phyloP scores from a whole-genome alignment of 78 protist species.

The Chrysochromulina tobinii region DNA sequence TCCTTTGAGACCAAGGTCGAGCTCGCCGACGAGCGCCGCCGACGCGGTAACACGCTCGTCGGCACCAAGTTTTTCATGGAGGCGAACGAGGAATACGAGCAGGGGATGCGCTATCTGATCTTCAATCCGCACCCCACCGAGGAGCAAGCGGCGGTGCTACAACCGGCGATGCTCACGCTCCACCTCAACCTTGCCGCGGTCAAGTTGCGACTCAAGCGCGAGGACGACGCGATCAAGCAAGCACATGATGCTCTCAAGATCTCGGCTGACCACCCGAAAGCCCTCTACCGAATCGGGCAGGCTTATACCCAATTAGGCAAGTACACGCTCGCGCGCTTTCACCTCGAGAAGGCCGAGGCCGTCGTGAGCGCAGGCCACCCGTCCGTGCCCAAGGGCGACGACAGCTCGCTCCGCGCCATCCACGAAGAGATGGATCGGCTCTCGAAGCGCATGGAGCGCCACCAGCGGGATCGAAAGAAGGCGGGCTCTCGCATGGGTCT shows the following conservation, averaged over 20 bases:
- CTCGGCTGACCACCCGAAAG: not conserved
- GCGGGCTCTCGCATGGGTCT: too few relatives aligned
- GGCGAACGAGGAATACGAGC: conserved; percentile 16
- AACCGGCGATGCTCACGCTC: not conserved
- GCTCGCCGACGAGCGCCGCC: not conserved
- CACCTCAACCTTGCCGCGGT: not conserved
- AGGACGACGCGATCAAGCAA: not conserved
- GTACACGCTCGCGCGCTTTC: not conserved
- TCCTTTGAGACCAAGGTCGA: not conserved
- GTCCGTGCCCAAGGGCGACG: too few relatives aligned
- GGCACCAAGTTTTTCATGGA: not conserved
- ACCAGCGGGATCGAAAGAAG: too few relatives aligned
- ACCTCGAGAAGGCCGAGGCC: too few relatives aligned
- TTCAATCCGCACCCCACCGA: not conserved
- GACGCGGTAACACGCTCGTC: not conserved
- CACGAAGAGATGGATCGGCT: too few relatives aligned
- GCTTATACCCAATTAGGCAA: not conserved
- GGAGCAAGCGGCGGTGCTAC: not conserved
- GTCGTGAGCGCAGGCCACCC: too few relatives aligned
- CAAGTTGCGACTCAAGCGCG: not conserved
- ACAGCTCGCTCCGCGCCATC: too few relatives aligned
- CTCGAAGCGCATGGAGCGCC: too few relatives aligned
- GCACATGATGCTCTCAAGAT: not conserved
- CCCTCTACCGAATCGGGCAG: not conserved
- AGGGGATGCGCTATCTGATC: conserved; percentile 7